These are phyloP conservation scores for Ophiocordyceps sinensis DNA, from an alignment of 2,329 filamentous ascomycete species.

Conservation along the genomic window DNA sequence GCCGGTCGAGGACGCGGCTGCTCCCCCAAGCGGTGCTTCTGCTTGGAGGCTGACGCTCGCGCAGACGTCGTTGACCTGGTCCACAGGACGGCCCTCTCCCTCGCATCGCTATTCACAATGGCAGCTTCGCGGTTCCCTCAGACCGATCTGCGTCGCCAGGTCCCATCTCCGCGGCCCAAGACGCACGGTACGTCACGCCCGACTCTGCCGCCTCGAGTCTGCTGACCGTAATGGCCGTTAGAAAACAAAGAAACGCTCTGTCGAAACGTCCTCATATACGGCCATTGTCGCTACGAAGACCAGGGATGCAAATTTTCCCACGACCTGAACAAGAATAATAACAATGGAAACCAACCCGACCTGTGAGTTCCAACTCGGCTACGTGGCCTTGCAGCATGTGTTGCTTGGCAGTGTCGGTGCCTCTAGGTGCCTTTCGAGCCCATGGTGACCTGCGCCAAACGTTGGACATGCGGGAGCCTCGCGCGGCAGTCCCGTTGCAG, in stretches of 20 bases:
- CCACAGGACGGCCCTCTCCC: constrained; percentile 16
- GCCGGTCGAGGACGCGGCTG: neutral
- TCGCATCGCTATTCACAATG: constrained; percentile 22
- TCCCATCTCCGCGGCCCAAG: constrained; percentile 43
- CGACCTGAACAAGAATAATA: constrained; percentile 49
- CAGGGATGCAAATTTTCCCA: constrained; percentile 87
- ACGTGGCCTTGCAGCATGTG: neutral
- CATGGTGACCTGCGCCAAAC: too few relatives aligned
- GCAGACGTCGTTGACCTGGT: constrained; percentile 29
- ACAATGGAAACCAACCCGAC: constrained; percentile 27
- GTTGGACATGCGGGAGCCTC: too few relatives aligned
- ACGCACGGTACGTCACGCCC: constrained; percentile 30
- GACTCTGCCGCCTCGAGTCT: constrained; percentile 1
- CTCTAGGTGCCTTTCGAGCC: too few relatives aligned
- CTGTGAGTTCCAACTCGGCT: constrained; percentile 24
- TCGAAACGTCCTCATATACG: constrained; percentile 86
- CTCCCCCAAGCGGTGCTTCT: neutral
- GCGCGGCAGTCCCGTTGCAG: too few relatives aligned
- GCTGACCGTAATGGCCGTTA: constrained; percentile 14
- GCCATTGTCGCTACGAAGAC: constrained; percentile 83
- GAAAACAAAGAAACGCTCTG: constrained; percentile 84
- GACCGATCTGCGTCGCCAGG: constrained; percentile 34
- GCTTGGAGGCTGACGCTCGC: constrained; percentile 6
- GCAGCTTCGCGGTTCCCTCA: constrained; percentile 30
- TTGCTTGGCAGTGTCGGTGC: neutral